phyloP scores from a whole-genome alignment of 371 early-diverging fungal genomes.

The Funneliformis caledonium region DNA sequence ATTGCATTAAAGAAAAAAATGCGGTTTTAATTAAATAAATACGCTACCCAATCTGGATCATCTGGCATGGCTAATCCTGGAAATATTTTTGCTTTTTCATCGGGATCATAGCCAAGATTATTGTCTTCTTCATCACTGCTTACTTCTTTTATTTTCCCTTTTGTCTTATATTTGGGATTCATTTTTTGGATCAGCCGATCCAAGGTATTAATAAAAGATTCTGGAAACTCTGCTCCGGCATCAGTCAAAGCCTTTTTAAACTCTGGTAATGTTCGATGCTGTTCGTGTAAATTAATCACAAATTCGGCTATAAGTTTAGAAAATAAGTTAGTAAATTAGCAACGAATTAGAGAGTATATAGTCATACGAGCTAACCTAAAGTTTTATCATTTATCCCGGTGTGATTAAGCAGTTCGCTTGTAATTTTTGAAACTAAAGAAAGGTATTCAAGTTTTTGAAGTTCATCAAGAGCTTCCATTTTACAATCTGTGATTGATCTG shows the following conservation, averaged over 20 bases:
- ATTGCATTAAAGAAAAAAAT: background rate
- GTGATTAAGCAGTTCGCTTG: constrained; percentile 91
- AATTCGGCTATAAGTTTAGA: constrained; percentile 66
- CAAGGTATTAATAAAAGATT: constrained; percentile 80
- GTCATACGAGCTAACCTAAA: constrained; percentile 51
- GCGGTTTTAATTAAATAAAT: background rate
- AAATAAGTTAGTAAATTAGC: background rate
- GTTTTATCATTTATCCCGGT: constrained; percentile 90
- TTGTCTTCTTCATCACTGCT: constrained; percentile 42
- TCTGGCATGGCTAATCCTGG: constrained; percentile 86
- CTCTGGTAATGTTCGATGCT: constrained; percentile 61
- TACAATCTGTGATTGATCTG: background rate
- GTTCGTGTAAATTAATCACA: constrained; percentile 74
- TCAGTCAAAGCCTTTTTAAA: constrained; percentile 78
- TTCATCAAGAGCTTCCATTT: constrained; percentile 55
- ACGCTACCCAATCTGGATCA: constrained; percentile 48
- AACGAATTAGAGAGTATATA: background rate
- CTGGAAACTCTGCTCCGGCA: constrained; percentile 83
- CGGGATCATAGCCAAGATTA: constrained; percentile 42
- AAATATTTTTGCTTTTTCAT: constrained; percentile 65
- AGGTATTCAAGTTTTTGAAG: constrained; percentile 86
- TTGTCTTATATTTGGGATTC: constrained; percentile 65
- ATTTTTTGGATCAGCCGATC: constrained; percentile 89
- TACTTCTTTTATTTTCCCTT: constrained; percentile 18
- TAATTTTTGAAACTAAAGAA: constrained; percentile 89